These are phyloP conservation scores for Trichomonas tenax DNA, from an alignment of 208 protist genomes.

Conservation along the genomic window DNA sequence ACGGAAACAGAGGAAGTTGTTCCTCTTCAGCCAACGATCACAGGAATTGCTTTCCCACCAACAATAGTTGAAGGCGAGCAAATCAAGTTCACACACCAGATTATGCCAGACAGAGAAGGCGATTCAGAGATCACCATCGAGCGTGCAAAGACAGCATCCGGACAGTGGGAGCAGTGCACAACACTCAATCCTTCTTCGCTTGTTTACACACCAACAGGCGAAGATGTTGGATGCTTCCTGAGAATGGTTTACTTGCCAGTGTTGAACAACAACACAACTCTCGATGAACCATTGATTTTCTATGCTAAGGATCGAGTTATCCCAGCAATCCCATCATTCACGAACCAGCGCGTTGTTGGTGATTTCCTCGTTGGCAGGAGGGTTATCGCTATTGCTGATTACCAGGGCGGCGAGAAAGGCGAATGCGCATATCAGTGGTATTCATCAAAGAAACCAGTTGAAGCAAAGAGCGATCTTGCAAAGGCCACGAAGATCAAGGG, in stretches of 20 bases:
- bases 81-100: not conserved
- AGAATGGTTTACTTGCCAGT: not conserved
- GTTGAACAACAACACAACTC: not conserved
- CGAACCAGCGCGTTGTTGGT: not conserved
- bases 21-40: not conserved
- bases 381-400: not conserved
- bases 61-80: not conserved
- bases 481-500: not conserved
- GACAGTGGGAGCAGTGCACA: not conserved
- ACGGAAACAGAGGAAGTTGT: not conserved
- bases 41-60: not conserved
- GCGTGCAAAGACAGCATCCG: not conserved
- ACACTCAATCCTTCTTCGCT: not conserved
- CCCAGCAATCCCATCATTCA: not conserved
- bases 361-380: not conserved
- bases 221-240: not conserved
- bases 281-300: not conserved
- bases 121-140: not conserved
- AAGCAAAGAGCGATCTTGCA: not conserved
- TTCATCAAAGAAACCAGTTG: not conserved
- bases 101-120: not conserved
- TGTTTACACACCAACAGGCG: not conserved
- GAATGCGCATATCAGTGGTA: not conserved
- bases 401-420: not conserved
- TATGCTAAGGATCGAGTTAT: not conserved